Evolutionary conservation across 2,329 filamentous ascomycete species (phyloP), one percentile per base, ranked within the genome.

Genomic region (Cordyceps militaris): DNA sequence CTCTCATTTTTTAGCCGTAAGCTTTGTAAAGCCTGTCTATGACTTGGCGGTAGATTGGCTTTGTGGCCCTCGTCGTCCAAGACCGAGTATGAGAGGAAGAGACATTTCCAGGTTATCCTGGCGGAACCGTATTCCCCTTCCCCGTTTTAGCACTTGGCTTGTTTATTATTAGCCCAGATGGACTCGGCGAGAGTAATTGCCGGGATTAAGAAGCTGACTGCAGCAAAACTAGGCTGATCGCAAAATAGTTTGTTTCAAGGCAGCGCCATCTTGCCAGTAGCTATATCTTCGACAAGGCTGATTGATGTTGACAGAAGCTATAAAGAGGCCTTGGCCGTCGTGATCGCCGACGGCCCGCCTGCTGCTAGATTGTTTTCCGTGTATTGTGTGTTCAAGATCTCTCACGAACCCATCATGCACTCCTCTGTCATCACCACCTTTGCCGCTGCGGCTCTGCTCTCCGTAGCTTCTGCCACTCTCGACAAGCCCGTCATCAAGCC

Each of bases 401-500:
- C 6, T 43, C 13, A n/a, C 21, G 4, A 30, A 19, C 4, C 10
- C 32, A 30, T 7, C n/a, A 57, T 57, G 55, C 47, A 57, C 16
- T 21, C 47, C 10, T 51, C 47, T 7, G n/a, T 46, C 21, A 28
- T 51, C 9, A n/a, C 47, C 30, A 43, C 47, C 4, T 8, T 51
- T 8, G 55, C 47, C 42, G 21, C 52, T 24, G 44, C 51, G 16
- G 57, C 51, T n/a, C 19, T 59, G 16, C 30, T 47, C 14, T 26
- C 51, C 19, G 36, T 40, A 1, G 52, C 57, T 2, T 43, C 38
- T 6, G 57, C 57, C 34, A 30, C 21, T 9, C 57, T 59, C 36
- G 52, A 56, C 52, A 59, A 59, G 52, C 57, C 57, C 34, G 46
- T 59, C 34, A 56, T 59, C 51, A 34, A 52, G 26, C 57, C 57